A percentile compares a stretch with the other conserved stretches of the same genome.
Conservation (phyloP, 805 yeast species). For the Sporopachydermia lactativora region DNA sequence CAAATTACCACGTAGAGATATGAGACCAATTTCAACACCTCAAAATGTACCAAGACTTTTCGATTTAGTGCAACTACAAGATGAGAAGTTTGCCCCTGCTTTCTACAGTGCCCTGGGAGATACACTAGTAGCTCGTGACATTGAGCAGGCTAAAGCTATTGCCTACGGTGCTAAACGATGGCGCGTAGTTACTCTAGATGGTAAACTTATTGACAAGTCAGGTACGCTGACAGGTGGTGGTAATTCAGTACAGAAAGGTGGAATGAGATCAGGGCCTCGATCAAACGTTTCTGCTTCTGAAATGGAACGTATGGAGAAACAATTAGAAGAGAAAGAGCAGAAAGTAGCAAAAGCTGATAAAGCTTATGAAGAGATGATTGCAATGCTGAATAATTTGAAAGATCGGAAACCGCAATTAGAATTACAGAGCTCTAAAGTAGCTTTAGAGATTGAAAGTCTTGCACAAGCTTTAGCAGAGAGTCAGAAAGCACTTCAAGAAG, state of each 20-base stretch:
- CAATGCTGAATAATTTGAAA: slow-evolving; percentile 39
- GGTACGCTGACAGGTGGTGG: slow-evolving; percentile 99
- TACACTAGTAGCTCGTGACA: slow-evolving; percentile 72
- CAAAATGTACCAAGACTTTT: slow-evolving; percentile 65
- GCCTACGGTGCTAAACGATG: slow-evolving; percentile 75
- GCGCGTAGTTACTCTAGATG: slow-evolving; percentile 87
- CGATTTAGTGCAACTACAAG: slow-evolving; percentile 62
- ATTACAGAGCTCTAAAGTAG: slow-evolving; percentile 38
- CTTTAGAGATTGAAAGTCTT: slow-evolving; percentile 51
- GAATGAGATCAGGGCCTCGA: slow-evolving; percentile 24
- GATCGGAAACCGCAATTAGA: slow-evolving; percentile 64
- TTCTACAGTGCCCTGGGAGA: slow-evolving; percentile 79
- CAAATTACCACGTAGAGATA: slow-evolving; percentile 51
- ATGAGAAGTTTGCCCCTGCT: slow-evolving; percentile 65
- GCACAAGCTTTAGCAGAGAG: slow-evolving; percentile 37
- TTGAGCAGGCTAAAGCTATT: slow-evolving; percentile 70
- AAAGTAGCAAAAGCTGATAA: slow-evolving; percentile 17
- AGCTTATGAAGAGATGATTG: slow-evolving; percentile 44
- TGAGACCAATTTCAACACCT: slow-evolving; percentile 53
- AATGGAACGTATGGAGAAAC: slow-evolving; percentile 36
- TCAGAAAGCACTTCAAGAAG: slow-evolving; percentile 27
- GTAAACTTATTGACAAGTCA: slow-evolving; percentile 79
- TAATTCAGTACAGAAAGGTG: slow-evolving; percentile 16
- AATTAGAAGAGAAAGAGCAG: slow-evolving; percentile 38
- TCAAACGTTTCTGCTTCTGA: slow-evolving; percentile 40